phyloP scores from a whole-genome alignment of 352 stramenopile genomes.

The Globisporangium ultimum region DNA sequence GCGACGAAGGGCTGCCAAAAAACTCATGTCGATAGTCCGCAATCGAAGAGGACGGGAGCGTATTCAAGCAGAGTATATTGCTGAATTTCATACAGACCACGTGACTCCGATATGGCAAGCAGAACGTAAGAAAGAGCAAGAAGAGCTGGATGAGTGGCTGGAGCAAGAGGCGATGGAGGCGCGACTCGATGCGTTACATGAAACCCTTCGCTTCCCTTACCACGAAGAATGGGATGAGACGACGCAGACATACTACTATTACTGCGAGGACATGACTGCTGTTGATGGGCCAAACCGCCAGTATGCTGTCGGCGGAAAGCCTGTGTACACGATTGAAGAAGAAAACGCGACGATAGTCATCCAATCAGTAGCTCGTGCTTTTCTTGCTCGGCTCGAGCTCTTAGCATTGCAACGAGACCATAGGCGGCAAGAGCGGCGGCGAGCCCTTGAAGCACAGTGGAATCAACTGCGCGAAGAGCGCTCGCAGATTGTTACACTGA shows the following conservation, averaged over 20 bases:
- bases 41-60: constrained; percentile 6
- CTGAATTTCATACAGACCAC: constrained; percentile 48
- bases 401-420: constrained; percentile 24
- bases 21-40: constrained; percentile 37
- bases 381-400: constrained; percentile 33
- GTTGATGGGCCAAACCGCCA: constrained; percentile 1
- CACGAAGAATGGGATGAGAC: constrained; percentile 53
- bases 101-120: constrained; percentile 64
- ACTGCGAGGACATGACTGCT: constrained; percentile 12
- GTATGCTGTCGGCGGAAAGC: constrained; percentile 30
- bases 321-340: constrained; percentile 62
- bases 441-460: constrained; percentile 41
- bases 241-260: constrained; percentile 41
- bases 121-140: constrained; percentile 55
- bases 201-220: constrained; percentile 52
- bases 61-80: constrained; percentile 40
- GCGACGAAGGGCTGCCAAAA: constrained; percentile 40
- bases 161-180: constrained; percentile 27
- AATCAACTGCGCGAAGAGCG: constrained; percentile 31
- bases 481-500: constrained; percentile 42
- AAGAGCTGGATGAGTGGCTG: constrained; percentile 42
- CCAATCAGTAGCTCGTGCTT: constrained; percentile 36
- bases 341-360: constrained; percentile 46
- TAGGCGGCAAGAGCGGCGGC: constrained; percentile 24
- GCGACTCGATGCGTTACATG: constrained; percentile 32